Base-by-base conservation (phyloP, 306 rosid species). In the Pueraria montana region DNA sequence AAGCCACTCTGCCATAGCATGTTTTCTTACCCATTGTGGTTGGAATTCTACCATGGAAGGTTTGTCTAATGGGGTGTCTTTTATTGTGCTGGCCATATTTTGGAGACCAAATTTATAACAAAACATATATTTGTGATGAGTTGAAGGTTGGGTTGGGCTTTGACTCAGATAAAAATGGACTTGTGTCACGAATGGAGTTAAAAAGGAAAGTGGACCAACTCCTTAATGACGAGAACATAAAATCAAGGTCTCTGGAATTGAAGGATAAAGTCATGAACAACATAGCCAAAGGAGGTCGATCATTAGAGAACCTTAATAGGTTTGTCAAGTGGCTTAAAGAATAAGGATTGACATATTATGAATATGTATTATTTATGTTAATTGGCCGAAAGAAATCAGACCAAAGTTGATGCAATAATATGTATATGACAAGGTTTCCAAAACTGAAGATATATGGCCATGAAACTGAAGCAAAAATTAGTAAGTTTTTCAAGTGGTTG, bases 81-180 rank as follows among this genome's bases (percentile, higher is more conserved):
- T 89, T 89, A 53, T 43, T 89, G 68, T 91, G 90, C 42, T 91
- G 91, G 91, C 91, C 91, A 14, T 85, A 79, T 64, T 79, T 78
- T 68, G 73, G 40, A 5, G 90, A 88, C 20, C 90, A 91, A 49
- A 11, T 82, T 30, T 18, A 63, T 13, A 50, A 85, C 69, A 76
- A 42, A 56, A 67, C 50, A 13, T 85, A 46, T 53, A 62, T 91
- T 36, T 86, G 91, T 73, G 86, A 86, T 38, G 83, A 86, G 50
- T 87, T 89, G 89, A 88, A 83, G 42, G 80, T 88, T 72, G 90
- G 90, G 10, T 2, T 88, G 18, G 83, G 86, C 17, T 61, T 89
- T 11, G 87, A 89, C 11, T 1, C 16, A 2, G 81, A 83, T 43
- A 82, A 84, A 67, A 85, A 82, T 21, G 86, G 90, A 38, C 42